These are phyloP conservation scores for Mortierella polycephala DNA, from an alignment of 371 early-diverging fungal species.

Conservation along the genomic window DNA sequence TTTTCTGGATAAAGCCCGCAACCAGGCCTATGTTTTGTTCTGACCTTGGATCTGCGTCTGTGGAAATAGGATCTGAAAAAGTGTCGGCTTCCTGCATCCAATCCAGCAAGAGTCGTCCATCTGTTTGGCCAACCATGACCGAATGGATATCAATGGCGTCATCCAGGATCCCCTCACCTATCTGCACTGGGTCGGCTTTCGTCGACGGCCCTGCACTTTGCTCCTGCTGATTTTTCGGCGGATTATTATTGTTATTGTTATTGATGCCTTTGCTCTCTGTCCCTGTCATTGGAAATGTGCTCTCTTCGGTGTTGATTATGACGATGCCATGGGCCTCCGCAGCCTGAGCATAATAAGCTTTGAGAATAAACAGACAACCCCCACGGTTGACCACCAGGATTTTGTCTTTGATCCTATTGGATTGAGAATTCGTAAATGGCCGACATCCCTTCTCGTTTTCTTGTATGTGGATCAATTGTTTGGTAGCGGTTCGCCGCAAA, in stretches of 20 bases:
- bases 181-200: neutral
- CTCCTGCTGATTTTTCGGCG: too few species aligned
- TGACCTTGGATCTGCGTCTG: neutral
- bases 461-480: constrained; percentile 38
- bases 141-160: constrained; percentile 44
- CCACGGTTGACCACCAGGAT: constrained; percentile 62
- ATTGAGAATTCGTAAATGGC: constrained; percentile 38
- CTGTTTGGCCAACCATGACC: constrained; percentile 33
- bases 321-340: constrained; percentile 58
- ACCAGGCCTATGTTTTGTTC: neutral
- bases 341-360: constrained; percentile 59
- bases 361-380: constrained; percentile 59
- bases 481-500: neutral
- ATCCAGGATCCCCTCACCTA: constrained; percentile 37
- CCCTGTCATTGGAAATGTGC: constrained; percentile 34
- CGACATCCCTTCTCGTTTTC: constrained; percentile 56
- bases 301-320: constrained; percentile 53
- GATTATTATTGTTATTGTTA: too few species aligned
- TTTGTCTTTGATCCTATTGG: constrained; percentile 35
- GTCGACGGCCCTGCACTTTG: neutral
- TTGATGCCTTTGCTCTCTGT: neutral
- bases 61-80: neutral
- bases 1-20: constrained; percentile 34
- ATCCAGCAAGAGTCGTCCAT: constrained; percentile 22
- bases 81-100: constrained; percentile 28